Percentiles rank a stretch among this genome's conserved stretches.
Conservation (phyloP, 306 rosid genomes). For the Vachellia pachyceras region DNA sequence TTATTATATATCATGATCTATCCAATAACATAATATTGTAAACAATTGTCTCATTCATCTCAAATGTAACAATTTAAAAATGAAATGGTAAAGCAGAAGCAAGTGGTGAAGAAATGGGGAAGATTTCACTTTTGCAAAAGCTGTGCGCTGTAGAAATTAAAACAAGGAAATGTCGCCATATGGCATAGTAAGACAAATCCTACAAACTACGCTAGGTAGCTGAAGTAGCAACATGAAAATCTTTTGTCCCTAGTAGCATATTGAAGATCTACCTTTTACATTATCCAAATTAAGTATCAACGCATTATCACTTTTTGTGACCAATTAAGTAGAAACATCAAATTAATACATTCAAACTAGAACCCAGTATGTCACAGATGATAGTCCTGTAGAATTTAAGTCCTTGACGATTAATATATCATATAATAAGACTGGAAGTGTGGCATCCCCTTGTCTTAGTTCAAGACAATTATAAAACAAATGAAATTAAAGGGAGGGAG, state of each 20-base stretch:
- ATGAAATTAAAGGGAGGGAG: background rate
- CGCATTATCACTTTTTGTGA: slow-evolving; percentile 2
- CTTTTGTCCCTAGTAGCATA: slow-evolving; percentile 7
- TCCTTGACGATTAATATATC: background rate
- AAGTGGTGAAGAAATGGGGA: background rate
- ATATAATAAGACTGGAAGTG: background rate
- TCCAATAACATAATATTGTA: slow-evolving; percentile 12
- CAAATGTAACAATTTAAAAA: background rate
- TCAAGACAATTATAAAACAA: background rate
- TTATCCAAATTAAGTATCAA: slow-evolving; percentile 18
- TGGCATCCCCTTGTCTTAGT: background rate
- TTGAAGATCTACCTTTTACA: background rate
- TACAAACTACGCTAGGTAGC: slow-evolving; percentile 4
- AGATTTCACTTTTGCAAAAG: slow-evolving; percentile 7
- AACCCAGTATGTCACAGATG: slow-evolving; percentile 15
- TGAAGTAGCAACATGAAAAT: slow-evolving; percentile 10
- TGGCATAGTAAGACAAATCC: slow-evolving; percentile 15
- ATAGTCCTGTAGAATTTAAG: background rate
- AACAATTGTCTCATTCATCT: background rate
- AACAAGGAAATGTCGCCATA: slow-evolving; percentile 5
- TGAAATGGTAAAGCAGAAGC: no score
- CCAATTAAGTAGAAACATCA: slow-evolving; percentile 3
- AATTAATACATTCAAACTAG: slow-evolving; percentile 12
- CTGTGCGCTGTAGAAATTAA: slow-evolving; percentile 22
- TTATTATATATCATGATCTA: slow-evolving; percentile 9